Base-by-base conservation (phyloP, 163 green algal species). In the Chlamydomonas reinhardtii region DNA sequence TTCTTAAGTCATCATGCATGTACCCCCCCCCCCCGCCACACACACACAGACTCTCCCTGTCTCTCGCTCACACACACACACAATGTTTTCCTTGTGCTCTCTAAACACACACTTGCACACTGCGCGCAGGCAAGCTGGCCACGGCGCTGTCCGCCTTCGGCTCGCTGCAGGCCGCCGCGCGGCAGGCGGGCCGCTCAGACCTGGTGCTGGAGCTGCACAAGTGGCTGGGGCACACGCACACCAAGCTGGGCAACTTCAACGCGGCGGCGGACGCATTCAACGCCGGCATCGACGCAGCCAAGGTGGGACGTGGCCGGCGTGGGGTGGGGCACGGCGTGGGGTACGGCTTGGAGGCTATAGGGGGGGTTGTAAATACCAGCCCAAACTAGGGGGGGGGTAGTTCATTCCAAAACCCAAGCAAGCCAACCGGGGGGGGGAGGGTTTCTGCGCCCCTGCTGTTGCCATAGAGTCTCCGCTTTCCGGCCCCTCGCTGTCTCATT, bases 121-220 rank as follows among this genome's bases (percentile, higher is more conserved):
- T 14, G 9, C 56, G 14, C 32, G 12, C 75, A 85, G 79, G 79
- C 54, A 77, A 85, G 52, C 79, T 76, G 16, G 5, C 24, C 68
- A 72, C 68, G 2, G 79, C 79, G 6, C 68, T 85, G 52, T 32
- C 52, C 3, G 52, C 79, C 66, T 85, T 85, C 79, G 19, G 61
- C 48, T 22, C 43, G n/a, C 82, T 82, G 39, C 61, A 76, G 62
- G 22, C 39, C 12, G 73, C 62, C 0, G 82, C 73, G 27, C 32
- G 43, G 0, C 15, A 39, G 15, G 29, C 35, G 48, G 61, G 71
- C 22, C 82, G 78, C 25, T 11, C 34, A 24, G 76, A 86, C 35
- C 84, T 90, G 84, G 88, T 65, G n/a, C 37, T 89, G 69, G 88
- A 92, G 43, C 74, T 83, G 61, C 88, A 87, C 78, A 92, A 92